Conservation (phyloP, 2,329 filamentous ascomycete species). For the Scedosporium aurantiacum region DNA sequence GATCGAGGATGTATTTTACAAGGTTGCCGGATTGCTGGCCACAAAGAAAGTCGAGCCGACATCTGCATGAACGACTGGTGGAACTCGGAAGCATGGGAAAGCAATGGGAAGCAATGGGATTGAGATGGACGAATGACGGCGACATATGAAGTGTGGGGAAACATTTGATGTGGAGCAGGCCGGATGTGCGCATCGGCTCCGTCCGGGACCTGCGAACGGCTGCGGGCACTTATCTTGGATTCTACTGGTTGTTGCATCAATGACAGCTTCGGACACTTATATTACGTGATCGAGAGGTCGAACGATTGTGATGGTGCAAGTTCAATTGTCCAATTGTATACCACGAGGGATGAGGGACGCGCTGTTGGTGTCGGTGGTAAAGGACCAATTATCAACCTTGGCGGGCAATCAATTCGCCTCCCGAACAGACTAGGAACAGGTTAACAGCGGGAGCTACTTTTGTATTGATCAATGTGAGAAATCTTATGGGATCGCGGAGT, state of each 20-base stretch:
- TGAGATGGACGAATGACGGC: neutral
- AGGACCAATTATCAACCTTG: too few relatives aligned
- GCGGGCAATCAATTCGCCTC: too few relatives aligned
- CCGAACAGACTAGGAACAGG: too few relatives aligned
- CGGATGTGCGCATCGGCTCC: too few relatives aligned
- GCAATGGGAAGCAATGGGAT: neutral
- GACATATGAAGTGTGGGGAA: too few relatives aligned
- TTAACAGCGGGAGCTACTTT: too few relatives aligned
- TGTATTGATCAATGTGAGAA: too few relatives aligned
- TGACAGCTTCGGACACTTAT: neutral
- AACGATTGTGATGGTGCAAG: neutral
- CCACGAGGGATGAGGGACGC: neutral
- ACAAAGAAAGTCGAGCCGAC: conserved; percentile 7
- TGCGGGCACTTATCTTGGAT: neutral
- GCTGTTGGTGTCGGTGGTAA: too few relatives aligned
- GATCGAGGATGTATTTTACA: conserved; percentile 65
- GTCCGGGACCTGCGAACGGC: neutral
- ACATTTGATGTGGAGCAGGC: too few relatives aligned
- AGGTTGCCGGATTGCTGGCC: conserved; percentile 46
- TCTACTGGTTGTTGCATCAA: neutral
- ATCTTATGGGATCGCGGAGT: too few relatives aligned
- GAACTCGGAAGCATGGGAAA: neutral
- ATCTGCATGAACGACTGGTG: neutral
- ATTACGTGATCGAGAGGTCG: neutral
- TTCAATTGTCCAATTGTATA: neutral